A percentile compares a stretch with the other conserved stretches of the same genome.
These are phyloP conservation scores for Blakeslea trispora DNA, from an alignment of 371 early-diverging fungal genomes.

Conservation along the genomic window DNA sequence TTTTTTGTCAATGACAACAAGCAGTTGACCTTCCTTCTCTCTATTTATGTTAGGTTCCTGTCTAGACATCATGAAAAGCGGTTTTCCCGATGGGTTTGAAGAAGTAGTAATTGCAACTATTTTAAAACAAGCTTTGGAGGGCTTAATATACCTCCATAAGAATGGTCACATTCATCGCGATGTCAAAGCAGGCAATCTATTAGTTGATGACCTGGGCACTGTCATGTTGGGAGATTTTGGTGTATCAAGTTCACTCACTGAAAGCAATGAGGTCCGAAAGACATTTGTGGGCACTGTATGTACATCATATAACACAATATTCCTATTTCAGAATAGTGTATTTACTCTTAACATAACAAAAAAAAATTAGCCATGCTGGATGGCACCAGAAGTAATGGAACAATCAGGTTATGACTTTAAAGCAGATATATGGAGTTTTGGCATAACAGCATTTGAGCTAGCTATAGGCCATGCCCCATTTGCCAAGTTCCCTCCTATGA, in stretches of 20 bases:
- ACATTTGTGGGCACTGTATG: slow-evolving; percentile 65
- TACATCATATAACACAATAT: slow-evolving; percentile 33
- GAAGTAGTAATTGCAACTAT: slow-evolving; percentile 82
- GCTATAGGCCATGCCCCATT: slow-evolving; percentile 91
- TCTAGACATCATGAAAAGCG: slow-evolving; percentile 86
- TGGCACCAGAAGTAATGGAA: slow-evolving; percentile 85
- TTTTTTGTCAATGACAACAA: slow-evolving; percentile 73
- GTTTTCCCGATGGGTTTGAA: slow-evolving; percentile 80
- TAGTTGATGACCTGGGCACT: slow-evolving; percentile 79
- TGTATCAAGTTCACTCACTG: slow-evolving; percentile 76
- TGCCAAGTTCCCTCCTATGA: slow-evolving; percentile 87
- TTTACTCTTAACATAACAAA: slow-evolving; percentile 53
- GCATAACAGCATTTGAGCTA: slow-evolving; percentile 87
- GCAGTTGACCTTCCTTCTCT: slow-evolving; percentile 84
- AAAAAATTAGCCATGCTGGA: slow-evolving; percentile 82
- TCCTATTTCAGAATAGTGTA: slow-evolving; percentile 63
- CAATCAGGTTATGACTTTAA: slow-evolving; percentile 81
- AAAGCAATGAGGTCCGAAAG: slow-evolving; percentile 75
- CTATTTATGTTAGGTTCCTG: slow-evolving; percentile 71
- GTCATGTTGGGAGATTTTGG: slow-evolving; percentile 92
- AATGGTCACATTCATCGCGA: slow-evolving; percentile 90
- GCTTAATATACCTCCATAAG: slow-evolving; percentile 85
- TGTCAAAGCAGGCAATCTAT: slow-evolving; percentile 87
- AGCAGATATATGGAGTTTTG: slow-evolving; percentile 94
- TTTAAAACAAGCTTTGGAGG: slow-evolving; percentile 79